Conservation (phyloP, 768 basidiomycete genomes). For the Russula sp. region DNA sequence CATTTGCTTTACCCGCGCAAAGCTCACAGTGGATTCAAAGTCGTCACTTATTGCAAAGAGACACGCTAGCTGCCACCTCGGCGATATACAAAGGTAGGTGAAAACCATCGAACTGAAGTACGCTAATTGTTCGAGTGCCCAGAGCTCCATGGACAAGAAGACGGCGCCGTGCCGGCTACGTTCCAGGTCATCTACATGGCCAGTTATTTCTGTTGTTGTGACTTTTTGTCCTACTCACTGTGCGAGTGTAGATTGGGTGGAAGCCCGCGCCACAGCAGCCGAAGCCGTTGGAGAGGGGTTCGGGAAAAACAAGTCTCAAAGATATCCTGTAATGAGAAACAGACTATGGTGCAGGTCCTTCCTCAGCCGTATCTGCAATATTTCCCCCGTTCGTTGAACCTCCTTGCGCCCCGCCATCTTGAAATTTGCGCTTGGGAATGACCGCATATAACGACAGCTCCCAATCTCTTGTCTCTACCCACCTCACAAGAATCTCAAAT, state of each 20-base stretch:
- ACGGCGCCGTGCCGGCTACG: slow-evolving; percentile 86
- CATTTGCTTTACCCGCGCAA: neutral
- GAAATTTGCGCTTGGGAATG: slow-evolving; percentile 87
- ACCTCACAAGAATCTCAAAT: slow-evolving; percentile 86
- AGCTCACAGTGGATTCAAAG: slow-evolving; percentile 33
- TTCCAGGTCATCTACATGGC: slow-evolving; percentile 97
- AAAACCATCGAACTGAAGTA: neutral
- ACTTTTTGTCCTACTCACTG: neutral
- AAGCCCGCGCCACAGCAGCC: slow-evolving; percentile 65
- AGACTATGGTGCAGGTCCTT: neutral
- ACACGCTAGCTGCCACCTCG: slow-evolving; percentile 85
- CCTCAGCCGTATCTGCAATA: neutral
- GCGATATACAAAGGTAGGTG: slow-evolving; percentile 84
- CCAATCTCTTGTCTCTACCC: slow-evolving; percentile 86
- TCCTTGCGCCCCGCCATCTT: slow-evolving; percentile 37
- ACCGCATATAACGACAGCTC: slow-evolving; percentile 79
- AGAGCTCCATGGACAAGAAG: slow-evolving; percentile 83
- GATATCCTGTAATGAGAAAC: slow-evolving; percentile 42
- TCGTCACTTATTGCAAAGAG: slow-evolving; percentile 64
- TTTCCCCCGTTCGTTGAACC: slow-evolving; percentile 5
- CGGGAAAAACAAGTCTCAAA: slow-evolving; percentile 54
- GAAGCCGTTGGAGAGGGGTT: slow-evolving; percentile 58
- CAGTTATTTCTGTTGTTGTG: slow-evolving; percentile 25
- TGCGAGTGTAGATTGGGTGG: slow-evolving; percentile 64
- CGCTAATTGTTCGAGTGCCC: neutral